A percentile compares a stretch with the other conserved stretches of the same genome.
phyloP scores from a whole-genome alignment of 148 eudicot genomes.

The Camellia lanceoleosa region DNA sequence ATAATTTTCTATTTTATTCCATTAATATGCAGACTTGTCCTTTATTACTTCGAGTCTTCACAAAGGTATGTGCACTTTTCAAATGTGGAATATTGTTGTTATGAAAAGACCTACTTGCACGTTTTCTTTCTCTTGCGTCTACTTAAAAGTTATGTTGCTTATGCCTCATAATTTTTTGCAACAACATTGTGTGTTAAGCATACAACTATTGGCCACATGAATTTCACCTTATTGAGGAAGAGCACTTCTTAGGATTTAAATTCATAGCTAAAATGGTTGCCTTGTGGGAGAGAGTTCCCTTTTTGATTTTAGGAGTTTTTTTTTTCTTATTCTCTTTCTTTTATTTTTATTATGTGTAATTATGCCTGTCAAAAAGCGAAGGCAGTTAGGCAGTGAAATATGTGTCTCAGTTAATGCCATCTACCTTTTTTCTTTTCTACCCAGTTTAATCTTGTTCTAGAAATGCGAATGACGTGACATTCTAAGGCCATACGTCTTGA shows the following conservation, averaged over 20 bases:
- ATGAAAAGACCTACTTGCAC: neutral
- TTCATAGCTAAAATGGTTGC: too few relatives aligned
- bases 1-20: neutral
- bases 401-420: neutral
- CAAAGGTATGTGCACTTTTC: slow-evolving; percentile 32
- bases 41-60: slow-evolving; percentile 49
- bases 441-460: neutral
- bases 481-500: neutral
- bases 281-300: too few relatives aligned
- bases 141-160: neutral
- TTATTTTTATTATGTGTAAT: too few relatives aligned
- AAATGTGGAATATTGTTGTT: neutral
- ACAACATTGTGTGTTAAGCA: neutral
- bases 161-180: neutral
- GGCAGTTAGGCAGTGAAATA: neutral
- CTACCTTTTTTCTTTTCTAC: neutral
- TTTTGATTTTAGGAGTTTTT: too few relatives aligned
- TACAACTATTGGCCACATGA: neutral
- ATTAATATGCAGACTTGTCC: slow-evolving; percentile 48
- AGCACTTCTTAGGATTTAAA: too few relatives aligned
- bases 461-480: neutral
- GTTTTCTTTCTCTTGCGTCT: neutral
- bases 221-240: neutral
- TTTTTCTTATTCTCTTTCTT: too few relatives aligned
- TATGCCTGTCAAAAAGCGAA: neutral